Evolutionary conservation across 2,329 filamentous ascomycete genomes (phyloP), one percentile per base, ranked within the genome.

Genomic region (Exophiala lecanii-corni): DNA sequence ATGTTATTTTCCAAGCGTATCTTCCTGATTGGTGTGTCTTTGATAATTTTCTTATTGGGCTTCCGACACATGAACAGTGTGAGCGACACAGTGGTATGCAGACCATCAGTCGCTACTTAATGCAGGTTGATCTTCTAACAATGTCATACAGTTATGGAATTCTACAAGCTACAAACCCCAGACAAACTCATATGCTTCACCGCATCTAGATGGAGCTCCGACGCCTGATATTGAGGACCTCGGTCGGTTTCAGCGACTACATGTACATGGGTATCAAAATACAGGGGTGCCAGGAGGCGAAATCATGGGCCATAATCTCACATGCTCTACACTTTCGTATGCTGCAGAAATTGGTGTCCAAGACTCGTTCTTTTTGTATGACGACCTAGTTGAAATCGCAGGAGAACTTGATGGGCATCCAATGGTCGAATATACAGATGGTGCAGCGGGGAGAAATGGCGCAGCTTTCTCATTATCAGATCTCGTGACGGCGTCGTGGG

Each of bases 331-430:
- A 6, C 23, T 26, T 6, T 7, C 23, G 12, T 12, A 26, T 12
- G 6, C 23, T 6, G 23, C 23, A 6, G 23, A 26, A 12, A 26
- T 26, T 12, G 23, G 39, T n/a, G 51, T 51, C 16, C 38, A 50
- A 23, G 34, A 36, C 13, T 44, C 41, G 16, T 39, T 32, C 7
- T 45, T 36, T 33, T 34, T 49, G 9, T 36, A 49, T 13, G 45
- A 49, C 38, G 41, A 54, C 30, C 31, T 54, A 10, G 41, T 40
- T 23, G 39, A 45, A 33, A 43, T 44, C n/a, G 49, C 49, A 10
- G 31, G 36, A 17, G 18, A 39, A 6, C 20, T 50, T 12, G 17
- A 21, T n/a, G 35, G 15, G 16, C 47, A 54, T 26, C 45, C 51
- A 5, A 43, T 50, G 41, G 35, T 54, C 6, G 40, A 51, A 9